Base-by-base conservation (phyloP, 2,329 filamentous ascomycete species). In the Aureobasidium sp. region DNA sequence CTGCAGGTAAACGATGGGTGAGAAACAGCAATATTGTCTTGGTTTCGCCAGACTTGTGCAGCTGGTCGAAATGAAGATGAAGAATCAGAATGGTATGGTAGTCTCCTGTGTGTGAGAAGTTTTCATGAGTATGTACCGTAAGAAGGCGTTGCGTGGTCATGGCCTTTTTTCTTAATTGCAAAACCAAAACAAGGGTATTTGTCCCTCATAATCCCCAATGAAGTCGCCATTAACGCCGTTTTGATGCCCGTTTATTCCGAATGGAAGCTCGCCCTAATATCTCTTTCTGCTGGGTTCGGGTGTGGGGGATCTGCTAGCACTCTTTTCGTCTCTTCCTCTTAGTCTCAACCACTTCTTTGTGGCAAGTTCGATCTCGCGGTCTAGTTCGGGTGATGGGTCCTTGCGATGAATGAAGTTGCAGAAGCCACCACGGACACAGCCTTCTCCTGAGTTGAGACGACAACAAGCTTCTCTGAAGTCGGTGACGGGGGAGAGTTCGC, bases 401-500 rank as follows among this genome's bases (percentile, higher is more conserved):
- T 99, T 99, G 72, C 94, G 85, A 75, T 99, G 94, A 67, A 99
- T 99, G 76, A 99, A 99, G 77, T 99, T 99, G 83, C 94, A 99
- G 81, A 97, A 97, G 36, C 94, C 94, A 66, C 92, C 94, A 67
- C 94, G 84, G 47, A 96, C 91, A 77, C 94, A 99, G 48, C 94
- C 94, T 76, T 97, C 94, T 65, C 94, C 94, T 42, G 85, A 89
- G 73, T 99, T 99, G 29, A 97, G 82, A 61, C 94, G 85, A 78
- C 94, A 99, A 76, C 94, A 99, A 20, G 94, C 94, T 80, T 99
- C 94, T 74, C 94, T 84, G 77, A 99, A 99, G 78, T 99, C 94
- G 66, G 94, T 99, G 62, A 99, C 94, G 69, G 94, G 94, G 59
- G 87, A 92, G 62, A 99, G 81, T 78, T 99, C 94, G 85, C 93